phyloP scores from a whole-genome alignment of 2,329 filamentous ascomycete genomes.

The Aspergillus felis region DNA sequence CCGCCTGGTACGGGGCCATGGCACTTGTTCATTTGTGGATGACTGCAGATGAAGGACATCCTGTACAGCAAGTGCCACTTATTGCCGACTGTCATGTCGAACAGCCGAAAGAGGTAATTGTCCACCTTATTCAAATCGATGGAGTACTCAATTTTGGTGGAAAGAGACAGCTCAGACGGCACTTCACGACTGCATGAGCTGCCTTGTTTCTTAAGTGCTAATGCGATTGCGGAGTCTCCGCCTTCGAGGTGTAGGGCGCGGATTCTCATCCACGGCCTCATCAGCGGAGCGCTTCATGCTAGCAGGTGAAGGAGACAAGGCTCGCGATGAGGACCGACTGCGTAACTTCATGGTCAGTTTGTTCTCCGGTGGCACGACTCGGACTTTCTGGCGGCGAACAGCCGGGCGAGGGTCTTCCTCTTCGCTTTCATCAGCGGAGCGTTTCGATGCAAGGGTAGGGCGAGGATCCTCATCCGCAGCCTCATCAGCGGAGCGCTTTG shows the following conservation, averaged over 20 bases:
- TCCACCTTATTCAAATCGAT: not conserved
- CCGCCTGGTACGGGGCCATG: not conserved
- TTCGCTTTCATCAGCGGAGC: not conserved
- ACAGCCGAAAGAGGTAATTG: not conserved
- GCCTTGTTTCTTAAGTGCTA: not conserved
- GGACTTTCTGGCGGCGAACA: slow-evolving; percentile 16
- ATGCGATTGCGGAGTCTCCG: not conserved
- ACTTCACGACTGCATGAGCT: not conserved
- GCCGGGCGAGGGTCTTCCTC: slow-evolving; percentile 22
- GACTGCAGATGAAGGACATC: not conserved
- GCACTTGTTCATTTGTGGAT: not conserved
- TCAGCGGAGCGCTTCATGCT: slow-evolving; percentile 42
- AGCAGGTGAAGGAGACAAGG: slow-evolving; percentile 40
- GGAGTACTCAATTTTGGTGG: not conserved
- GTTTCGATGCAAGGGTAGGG: not conserved
- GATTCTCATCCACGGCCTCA: slow-evolving; percentile 36
- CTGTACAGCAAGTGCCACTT: not conserved
- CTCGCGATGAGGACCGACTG: slow-evolving; percentile 35
- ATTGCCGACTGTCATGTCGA: not conserved
- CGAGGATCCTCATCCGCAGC: not conserved
- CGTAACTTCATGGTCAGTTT: slow-evolving; percentile 37
- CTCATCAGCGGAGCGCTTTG: slow-evolving; percentile 35
- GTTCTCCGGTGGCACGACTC: slow-evolving; percentile 49
- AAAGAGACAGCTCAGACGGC: not conserved
- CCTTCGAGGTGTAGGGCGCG: not conserved